Conservation (phyloP, 2,329 filamentous ascomycete genomes). For the Verticillium nubilum region DNA sequence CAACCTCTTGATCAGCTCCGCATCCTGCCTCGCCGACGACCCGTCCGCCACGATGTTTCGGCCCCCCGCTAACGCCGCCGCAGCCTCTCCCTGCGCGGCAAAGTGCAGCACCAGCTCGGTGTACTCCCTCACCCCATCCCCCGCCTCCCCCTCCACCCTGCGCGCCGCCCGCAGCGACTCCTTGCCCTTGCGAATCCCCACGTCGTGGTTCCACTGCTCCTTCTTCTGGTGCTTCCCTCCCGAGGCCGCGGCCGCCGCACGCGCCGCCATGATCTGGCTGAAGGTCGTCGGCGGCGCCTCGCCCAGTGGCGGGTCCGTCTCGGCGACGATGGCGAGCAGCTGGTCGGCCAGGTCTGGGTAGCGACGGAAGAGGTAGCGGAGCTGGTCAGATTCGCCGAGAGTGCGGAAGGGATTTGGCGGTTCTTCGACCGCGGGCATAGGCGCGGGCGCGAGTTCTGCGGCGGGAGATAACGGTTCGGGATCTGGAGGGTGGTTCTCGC, state of each 20-base stretch:
- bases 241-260: slow-evolving; percentile 6
- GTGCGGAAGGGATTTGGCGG: slow-evolving; percentile 41
- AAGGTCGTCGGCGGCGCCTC: slow-evolving; percentile 6
- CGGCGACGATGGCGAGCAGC: slow-evolving; percentile 42
- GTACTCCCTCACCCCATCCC: slow-evolving; percentile 57
- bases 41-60: background rate
- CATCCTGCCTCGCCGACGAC: slow-evolving; percentile 37
- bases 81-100: slow-evolving; percentile 24
- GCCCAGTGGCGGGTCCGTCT: slow-evolving; percentile 39
- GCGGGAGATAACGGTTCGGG: slow-evolving; percentile 18
- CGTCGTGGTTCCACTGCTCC: slow-evolving; percentile 51
- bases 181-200: slow-evolving; percentile 51
- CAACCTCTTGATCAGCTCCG: slow-evolving; percentile 42
- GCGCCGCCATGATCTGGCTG: slow-evolving; percentile 12
- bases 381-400: slow-evolving; percentile 44
- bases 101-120: slow-evolving; percentile 49
- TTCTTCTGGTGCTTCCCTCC: slow-evolving; percentile 20
- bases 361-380: slow-evolving; percentile 43
- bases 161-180: slow-evolving; percentile 46
- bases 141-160: slow-evolving; percentile 44
- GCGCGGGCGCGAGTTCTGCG: slow-evolving; percentile 20
- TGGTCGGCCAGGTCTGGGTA: slow-evolving; percentile 45
- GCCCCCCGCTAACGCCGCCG: background rate
- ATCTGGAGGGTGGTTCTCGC: slow-evolving; percentile 41
- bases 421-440: slow-evolving; percentile 20